Conservation (phyloP, 306 rosid genomes). For the Rosa lucieae region DNA sequence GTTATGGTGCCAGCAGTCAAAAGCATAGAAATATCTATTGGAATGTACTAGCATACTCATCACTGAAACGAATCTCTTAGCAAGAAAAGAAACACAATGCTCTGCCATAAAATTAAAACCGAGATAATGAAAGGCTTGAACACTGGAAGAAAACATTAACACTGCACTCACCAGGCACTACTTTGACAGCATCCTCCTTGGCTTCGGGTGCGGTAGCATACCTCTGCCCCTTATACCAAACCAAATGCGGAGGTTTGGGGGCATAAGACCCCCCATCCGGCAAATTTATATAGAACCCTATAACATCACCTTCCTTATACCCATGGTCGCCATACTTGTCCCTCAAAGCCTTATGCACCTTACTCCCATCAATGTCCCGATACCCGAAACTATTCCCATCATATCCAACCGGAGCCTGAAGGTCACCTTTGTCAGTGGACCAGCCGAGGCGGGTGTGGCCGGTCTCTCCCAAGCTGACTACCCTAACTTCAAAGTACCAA, state of each 20-base stretch:
- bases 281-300: slow-evolving; percentile 84
- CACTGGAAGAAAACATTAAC: slow-evolving; percentile 2
- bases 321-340: slow-evolving; percentile 91
- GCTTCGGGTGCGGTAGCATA: slow-evolving; percentile 62
- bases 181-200: slow-evolving; percentile 75
- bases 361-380: slow-evolving; percentile 93
- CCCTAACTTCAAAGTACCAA: slow-evolving; percentile 88
- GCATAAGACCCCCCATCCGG: slow-evolving; percentile 75
- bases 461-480: slow-evolving; percentile 66
- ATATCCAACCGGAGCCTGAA: slow-evolving; percentile 96
- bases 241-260: slow-evolving; percentile 64
- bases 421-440: slow-evolving; percentile 90
- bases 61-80: neutral
- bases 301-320: slow-evolving; percentile 88
- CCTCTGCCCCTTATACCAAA: slow-evolving; percentile 84
- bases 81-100: slow-evolving; percentile 5
- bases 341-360: slow-evolving; percentile 88
- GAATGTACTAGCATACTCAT: neutral
- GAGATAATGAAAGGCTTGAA: neutral
- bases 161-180: slow-evolving; percentile 67
- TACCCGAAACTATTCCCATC: slow-evolving; percentile 87
- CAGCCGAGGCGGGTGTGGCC: slow-evolving; percentile 93
- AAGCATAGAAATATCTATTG: neutral
- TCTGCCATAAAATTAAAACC: neutral
- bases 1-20: neutral